Percentiles rank a stretch among this genome's conserved stretches.
These are phyloP conservation scores for Globisporangium parvum DNA, from an alignment of 352 stramenopile genomes.

Conservation along the genomic window DNA sequence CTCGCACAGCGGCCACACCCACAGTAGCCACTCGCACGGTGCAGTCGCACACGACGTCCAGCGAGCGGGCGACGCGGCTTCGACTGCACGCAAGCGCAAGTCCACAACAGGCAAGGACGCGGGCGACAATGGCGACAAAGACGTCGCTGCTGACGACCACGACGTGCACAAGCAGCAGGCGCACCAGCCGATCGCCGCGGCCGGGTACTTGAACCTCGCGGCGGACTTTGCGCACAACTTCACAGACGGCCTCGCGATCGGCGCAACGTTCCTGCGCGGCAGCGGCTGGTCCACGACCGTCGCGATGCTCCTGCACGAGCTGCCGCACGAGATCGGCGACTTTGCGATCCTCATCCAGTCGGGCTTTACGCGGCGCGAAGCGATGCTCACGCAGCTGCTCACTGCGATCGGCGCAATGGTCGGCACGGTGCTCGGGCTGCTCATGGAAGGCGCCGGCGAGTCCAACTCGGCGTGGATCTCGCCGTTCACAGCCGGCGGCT, in stretches of 20 bases:
- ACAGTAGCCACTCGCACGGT: constrained; percentile 27
- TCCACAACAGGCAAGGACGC: constrained; percentile 10
- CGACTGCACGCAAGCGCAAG: constrained; percentile 28
- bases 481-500: constrained; percentile 84
- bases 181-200: constrained; percentile 56
- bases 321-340: constrained; percentile 91
- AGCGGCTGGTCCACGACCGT: constrained; percentile 83
- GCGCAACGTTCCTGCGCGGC: constrained; percentile 79
- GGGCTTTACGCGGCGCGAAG: constrained; percentile 84
- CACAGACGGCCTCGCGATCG: constrained; percentile 91
- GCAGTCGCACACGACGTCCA: constrained; percentile 10
- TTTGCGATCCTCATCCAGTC: constrained; percentile 90
- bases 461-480: constrained; percentile 77
- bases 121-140: background rate
- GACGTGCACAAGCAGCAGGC: constrained; percentile 12
- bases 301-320: constrained; percentile 87
- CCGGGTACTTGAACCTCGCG: constrained; percentile 87
- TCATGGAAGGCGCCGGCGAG: constrained; percentile 65
- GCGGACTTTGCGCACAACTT: constrained; percentile 93
- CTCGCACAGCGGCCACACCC: constrained; percentile 15
- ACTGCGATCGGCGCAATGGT: constrained; percentile 90
- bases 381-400: constrained; percentile 88
- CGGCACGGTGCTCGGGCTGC: constrained; percentile 81
- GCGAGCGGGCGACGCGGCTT: constrained; percentile 18
- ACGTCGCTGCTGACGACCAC: constrained; percentile 10